Conservation (phyloP, 1,284 basidiomycete genomes). For the Chalciporus piperatoides region DNA sequence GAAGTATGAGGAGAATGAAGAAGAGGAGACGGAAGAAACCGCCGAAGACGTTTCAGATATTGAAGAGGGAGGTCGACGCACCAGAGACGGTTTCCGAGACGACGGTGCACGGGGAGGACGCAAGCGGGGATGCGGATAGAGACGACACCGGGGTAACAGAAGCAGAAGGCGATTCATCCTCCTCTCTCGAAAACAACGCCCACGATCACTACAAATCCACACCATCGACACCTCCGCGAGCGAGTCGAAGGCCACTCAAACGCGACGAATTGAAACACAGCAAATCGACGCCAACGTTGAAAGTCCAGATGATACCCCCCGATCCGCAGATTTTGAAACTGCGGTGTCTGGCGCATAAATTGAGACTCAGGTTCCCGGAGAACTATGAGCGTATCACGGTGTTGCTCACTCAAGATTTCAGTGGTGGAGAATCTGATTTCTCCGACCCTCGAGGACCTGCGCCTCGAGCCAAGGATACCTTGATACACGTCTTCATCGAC, state of each 20-base stretch:
- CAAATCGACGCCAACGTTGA: slow-evolving; percentile 44
- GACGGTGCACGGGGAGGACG: slow-evolving; percentile 21
- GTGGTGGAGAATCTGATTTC: slow-evolving; percentile 35
- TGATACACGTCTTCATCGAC: slow-evolving; percentile 84
- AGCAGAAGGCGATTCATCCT: slow-evolving; percentile 30
- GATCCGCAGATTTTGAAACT: slow-evolving; percentile 51
- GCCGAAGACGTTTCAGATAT: slow-evolving; percentile 26
- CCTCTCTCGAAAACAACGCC: slow-evolving; percentile 30
- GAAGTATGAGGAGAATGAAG: slow-evolving; percentile 38
- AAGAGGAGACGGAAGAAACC: slow-evolving; percentile 50
- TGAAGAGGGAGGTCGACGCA: slow-evolving; percentile 22
- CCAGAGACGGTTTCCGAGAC: slow-evolving; percentile 25
- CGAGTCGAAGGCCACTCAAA: slow-evolving; percentile 18
- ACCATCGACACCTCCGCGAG: slow-evolving; percentile 35
- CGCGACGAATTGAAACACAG: slow-evolving; percentile 37
- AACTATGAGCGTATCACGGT: slow-evolving; percentile 45
- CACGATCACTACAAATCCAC: slow-evolving; percentile 36
- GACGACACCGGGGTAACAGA: slow-evolving; percentile 22
- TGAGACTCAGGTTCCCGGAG: slow-evolving; percentile 55
- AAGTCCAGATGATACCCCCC: slow-evolving; percentile 37
- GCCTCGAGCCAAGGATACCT: slow-evolving; percentile 48
- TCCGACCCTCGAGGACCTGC: slow-evolving; percentile 46
- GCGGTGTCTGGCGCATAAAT: slow-evolving; percentile 51
- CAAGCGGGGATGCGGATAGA: slow-evolving; percentile 28
- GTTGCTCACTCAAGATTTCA: slow-evolving; percentile 42